A percentile compares a stretch with the other conserved stretches of the same genome.
These are phyloP conservation scores for Pyrenochaeta sp. DNA, from an alignment of 2,329 filamentous ascomycete genomes.

Conservation along the genomic window DNA sequence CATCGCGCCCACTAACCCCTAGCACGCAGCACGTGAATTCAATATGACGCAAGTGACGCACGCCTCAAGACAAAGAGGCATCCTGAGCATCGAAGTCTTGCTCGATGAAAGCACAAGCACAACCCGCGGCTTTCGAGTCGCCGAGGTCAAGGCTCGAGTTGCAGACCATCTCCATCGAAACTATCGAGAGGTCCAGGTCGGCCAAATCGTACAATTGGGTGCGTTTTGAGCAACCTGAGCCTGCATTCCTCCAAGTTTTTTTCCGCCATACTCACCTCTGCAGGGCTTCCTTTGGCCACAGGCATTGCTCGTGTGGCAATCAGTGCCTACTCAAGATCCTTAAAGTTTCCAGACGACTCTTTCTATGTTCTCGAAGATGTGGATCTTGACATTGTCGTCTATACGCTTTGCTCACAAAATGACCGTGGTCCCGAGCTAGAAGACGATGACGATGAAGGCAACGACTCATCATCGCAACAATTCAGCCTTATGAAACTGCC, in stretches of 20 bases:
- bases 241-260: background rate
- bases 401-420: conserved; percentile 10
- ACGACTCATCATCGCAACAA: background rate
- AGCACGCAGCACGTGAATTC: background rate
- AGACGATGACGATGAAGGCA: conserved; percentile 5
- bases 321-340: conserved; percentile 8
- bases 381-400: conserved; percentile 17
- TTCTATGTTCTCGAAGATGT: conserved; percentile 9
- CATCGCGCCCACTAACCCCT: background rate
- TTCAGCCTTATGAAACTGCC: conserved; percentile 16
- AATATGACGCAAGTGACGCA: background rate
- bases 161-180: conserved; percentile 40
- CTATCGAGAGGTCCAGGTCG: conserved; percentile 32
- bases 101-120: conserved; percentile 4
- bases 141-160: conserved; percentile 33
- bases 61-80: background rate
- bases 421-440: conserved; percentile 1
- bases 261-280: background rate
- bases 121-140: background rate
- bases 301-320: conserved; percentile 12
- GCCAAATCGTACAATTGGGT: conserved; percentile 37
- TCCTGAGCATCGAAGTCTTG: conserved; percentile 18
- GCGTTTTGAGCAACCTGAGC: conserved; percentile 11
- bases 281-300: background rate
- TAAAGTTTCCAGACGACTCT: conserved; percentile 4